These are phyloP conservation scores for Rhizopus arrhizus DNA, from an alignment of 371 early-diverging fungal genomes.

Conservation along the genomic window DNA sequence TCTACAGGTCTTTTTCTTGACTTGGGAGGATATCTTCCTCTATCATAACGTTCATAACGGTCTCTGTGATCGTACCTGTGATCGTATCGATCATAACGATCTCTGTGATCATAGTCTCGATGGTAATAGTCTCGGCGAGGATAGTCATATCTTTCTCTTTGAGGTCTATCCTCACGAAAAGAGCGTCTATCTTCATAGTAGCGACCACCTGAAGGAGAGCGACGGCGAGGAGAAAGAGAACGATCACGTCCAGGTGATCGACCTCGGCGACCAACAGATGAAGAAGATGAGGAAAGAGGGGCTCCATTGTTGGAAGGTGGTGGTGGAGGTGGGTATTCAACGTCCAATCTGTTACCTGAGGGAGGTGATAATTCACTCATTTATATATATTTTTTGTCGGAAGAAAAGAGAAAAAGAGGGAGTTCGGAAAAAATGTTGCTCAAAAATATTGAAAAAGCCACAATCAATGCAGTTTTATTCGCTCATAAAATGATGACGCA, in stretches of 20 bases:
- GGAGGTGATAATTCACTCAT: slow-evolving; percentile 15
- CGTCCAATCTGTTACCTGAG: slow-evolving; percentile 7
- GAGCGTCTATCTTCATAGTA: slow-evolving; percentile 19
- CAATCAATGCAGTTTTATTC: too few relatives aligned
- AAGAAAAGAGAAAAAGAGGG: too few relatives aligned
- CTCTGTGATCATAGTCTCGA: slow-evolving; percentile 37
- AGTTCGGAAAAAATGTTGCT: too few relatives aligned
- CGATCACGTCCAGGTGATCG: slow-evolving; percentile 49
- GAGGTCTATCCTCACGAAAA: slow-evolving; percentile 39
- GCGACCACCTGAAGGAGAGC: slow-evolving; percentile 33
- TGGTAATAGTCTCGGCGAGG: slow-evolving; percentile 30
- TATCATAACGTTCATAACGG: slow-evolving; percentile 32
- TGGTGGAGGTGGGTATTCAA: slow-evolving; percentile 31
- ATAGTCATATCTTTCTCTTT: slow-evolving; percentile 41
- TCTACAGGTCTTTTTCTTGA: slow-evolving; percentile 63
- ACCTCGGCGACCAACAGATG: slow-evolving; percentile 17
- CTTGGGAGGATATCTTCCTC: slow-evolving; percentile 53
- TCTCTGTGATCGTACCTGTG: slow-evolving; percentile 34
- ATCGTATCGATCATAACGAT: slow-evolving; percentile 34
- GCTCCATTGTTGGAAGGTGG: slow-evolving; percentile 21
- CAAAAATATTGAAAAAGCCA: too few relatives aligned
- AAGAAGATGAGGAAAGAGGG: slow-evolving; percentile 27
- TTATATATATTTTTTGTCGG: neutral
- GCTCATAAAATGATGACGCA: too few relatives aligned
- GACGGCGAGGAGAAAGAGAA: slow-evolving; percentile 56